A percentile compares a stretch with the other conserved stretches of the same genome.
phyloP scores from a whole-genome alignment of 495 filamentous ascomycete genomes.

The Podospora anserina region DNA sequence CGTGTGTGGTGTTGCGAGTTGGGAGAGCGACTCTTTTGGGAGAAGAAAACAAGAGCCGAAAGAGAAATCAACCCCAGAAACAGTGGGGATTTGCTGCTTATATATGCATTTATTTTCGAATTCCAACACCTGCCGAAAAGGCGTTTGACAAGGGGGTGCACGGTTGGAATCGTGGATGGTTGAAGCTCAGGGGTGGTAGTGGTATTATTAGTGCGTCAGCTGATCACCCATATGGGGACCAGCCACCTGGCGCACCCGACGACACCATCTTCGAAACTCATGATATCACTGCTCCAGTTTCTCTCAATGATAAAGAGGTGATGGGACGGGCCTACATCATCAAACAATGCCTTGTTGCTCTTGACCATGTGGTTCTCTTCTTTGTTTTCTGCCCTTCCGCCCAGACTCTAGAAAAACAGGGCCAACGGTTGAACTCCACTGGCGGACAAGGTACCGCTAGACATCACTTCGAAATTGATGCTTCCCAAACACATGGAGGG shows the following conservation, averaged over 20 bases:
- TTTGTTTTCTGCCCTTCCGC: not conserved
- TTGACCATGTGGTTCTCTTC: not conserved
- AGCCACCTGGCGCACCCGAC: not conserved
- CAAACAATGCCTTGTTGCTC: not conserved
- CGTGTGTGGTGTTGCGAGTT: not conserved
- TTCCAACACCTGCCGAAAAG: not conserved
- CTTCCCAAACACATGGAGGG: no score
- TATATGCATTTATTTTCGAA: not conserved
- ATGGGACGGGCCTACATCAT: not conserved
- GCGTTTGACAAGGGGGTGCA: not conserved
- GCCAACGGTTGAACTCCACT: not conserved
- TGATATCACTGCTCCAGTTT: not conserved
- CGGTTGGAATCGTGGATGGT: not conserved
- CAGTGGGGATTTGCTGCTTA: not conserved
- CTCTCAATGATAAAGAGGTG: not conserved
- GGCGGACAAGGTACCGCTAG: not conserved
- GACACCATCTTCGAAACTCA: not conserved
- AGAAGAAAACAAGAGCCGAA: not conserved
- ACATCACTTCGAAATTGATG: not conserved
- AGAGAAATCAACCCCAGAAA: not conserved
- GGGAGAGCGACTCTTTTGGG: not conserved
- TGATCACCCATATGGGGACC: conserved; percentile 2
- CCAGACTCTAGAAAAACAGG: not conserved
- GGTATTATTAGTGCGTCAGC: conserved; percentile 10
- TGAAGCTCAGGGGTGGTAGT: not conserved